Evolutionary conservation across 2,329 filamentous ascomycete genomes (phyloP), one percentile per base, ranked within the genome.

Genomic region (Cadophora malorum): DNA sequence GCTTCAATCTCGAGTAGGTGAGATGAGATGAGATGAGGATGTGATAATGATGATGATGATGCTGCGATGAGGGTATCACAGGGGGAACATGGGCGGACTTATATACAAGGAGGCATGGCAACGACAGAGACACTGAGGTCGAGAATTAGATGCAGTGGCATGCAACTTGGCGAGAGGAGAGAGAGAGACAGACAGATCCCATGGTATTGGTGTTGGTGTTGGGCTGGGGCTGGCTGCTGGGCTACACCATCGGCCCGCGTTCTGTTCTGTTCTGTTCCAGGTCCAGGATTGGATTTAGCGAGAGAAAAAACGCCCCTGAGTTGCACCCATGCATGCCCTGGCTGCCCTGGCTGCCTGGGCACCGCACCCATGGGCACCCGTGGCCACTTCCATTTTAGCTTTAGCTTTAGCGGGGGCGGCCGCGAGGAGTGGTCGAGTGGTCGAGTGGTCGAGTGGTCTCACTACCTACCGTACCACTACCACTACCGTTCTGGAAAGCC

Each of bases 241-340:
- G 35, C 35, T 38, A 38, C 35, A 9, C 41, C n/a, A 52, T 52
- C 49, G 49, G 49, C 49, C 49, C 49, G 21, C 21, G 4, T 45
- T 7, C 49, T 25, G 35, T 38, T 14, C 12, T 38, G 35, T 38
- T 14, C 12, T 4, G 35, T 38, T 38, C 35, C 35, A 38, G 35
- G 1, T 38, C 35, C 35, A 38, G 41, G 12, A 2, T 19, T 10
- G 23, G 25, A 53, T 53, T 31, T 53, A 53, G 50, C 50, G 50
- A 53, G 50, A 53, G 50, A 31, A 53, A 53, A 53, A 31, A 53
- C 50, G 50, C 50, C 50, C 35, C 35, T 38, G 35, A 38, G 35
- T 38, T 38, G 35, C 35, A 38, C 35, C 12, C 35, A 38, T 28
- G 28, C 28, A n/a, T n/a, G n/a, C n/a, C n/a, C n/a, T n/a, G n/a